phyloP scores from a whole-genome alignment of 345 rosid genomes.

The Bruguiera gymnorhiza region DNA sequence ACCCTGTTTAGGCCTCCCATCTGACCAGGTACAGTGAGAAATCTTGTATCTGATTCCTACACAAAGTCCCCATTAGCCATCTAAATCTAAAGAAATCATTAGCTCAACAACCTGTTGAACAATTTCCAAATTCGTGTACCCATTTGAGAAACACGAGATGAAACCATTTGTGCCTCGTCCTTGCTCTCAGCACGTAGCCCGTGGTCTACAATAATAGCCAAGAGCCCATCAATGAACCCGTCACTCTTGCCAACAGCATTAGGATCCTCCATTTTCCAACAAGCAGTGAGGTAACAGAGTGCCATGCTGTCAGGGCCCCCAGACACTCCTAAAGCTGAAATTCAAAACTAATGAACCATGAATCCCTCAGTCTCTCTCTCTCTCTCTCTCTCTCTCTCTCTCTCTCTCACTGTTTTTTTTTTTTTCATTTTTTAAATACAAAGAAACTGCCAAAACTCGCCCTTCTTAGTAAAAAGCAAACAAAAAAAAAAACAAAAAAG shows the following conservation, averaged over 20 bases:
- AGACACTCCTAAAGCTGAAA: conserved; percentile 79
- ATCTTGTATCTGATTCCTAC: conserved; percentile 91
- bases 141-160: conserved; percentile 62
- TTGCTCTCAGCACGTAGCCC: conserved; percentile 72
- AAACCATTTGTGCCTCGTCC: conserved; percentile 68
- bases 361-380: neutral
- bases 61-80: conserved; percentile 32
- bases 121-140: conserved; percentile 39
- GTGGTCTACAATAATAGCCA: conserved; percentile 85
- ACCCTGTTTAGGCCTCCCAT: conserved; percentile 80
- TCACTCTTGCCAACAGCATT: conserved; percentile 25
- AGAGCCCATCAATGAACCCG: conserved; percentile 68
- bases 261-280: conserved; percentile 61
- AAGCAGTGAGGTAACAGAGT: conserved; percentile 70
- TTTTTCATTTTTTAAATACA: too few relatives aligned
- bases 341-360: neutral
- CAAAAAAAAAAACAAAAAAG: neutral
- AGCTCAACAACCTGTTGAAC: neutral
- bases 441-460: too few relatives aligned
- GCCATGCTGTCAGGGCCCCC: conserved; percentile 99
- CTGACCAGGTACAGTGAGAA: conserved; percentile 66
- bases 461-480: conserved; percentile 8
- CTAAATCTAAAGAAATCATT: conserved; percentile 13
- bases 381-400: too few relatives aligned
- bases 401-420: too few relatives aligned